phyloP scores from a whole-genome alignment of 1,139 yeast genomes.

The Magnusiomyces paraingens region DNA sequence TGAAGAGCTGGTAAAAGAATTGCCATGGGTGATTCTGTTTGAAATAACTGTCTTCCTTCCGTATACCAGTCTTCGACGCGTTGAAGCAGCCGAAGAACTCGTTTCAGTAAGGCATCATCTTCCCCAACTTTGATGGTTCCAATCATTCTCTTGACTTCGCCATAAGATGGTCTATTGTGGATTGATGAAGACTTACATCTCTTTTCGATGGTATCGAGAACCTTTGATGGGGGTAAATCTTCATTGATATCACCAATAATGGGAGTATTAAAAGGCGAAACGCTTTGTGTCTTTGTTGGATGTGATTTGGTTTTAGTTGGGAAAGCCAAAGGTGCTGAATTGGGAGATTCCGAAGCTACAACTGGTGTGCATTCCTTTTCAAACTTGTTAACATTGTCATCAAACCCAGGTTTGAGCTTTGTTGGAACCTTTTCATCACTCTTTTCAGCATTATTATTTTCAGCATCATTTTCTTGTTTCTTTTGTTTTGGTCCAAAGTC shows the following conservation, averaged over 20 bases:
- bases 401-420: no score
- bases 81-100: constrained; percentile 8
- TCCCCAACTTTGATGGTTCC: neutral
- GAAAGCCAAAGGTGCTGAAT: no score
- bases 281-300: no score
- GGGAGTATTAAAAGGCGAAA: no score
- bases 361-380: no score
- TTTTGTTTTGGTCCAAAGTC: no score
- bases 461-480: no score
- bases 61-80: constrained; percentile 41
- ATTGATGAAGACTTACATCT: neutral
- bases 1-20: constrained; percentile 31
- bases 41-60: constrained; percentile 36
- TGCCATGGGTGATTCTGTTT: constrained; percentile 29
- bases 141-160: neutral
- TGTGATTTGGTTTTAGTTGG: no score
- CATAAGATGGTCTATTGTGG: neutral
- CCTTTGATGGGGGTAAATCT: neutral
- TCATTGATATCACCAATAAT: neutral
- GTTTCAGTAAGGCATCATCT: neutral
- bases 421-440: no score
- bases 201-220: neutral
- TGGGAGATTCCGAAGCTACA: no score
- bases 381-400: no score
- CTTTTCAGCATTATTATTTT: no score